These are phyloP conservation scores for Astrothelium macrocarpum DNA, from an alignment of 495 filamentous ascomycete genomes.

Conservation along the genomic window DNA sequence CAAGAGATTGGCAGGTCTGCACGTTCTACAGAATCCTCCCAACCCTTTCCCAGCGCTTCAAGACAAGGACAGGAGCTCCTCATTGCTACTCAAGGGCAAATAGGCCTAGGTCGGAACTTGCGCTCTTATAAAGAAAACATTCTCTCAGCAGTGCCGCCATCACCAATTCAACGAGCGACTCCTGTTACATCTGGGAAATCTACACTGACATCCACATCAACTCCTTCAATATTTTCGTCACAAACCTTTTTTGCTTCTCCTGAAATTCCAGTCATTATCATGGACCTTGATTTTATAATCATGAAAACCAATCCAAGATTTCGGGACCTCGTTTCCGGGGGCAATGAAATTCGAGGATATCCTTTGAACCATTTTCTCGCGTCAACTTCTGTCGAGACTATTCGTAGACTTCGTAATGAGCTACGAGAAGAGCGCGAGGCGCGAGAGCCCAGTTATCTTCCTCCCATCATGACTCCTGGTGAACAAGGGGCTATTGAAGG, in stretches of 20 bases:
- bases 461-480: constrained; percentile 29
- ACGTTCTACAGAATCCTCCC: neutral
- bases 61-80: neutral
- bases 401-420: constrained; percentile 25
- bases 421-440: constrained; percentile 31
- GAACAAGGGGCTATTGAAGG: constrained; percentile 21
- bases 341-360: constrained; percentile 23
- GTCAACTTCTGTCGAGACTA: constrained; percentile 11
- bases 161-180: neutral
- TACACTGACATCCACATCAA: neutral
- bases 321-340: constrained; percentile 22
- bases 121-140: neutral
- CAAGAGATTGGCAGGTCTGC: constrained; percentile 30
- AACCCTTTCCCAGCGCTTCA: neutral
- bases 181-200: neutral
- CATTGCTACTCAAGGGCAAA: neutral
- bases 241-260: neutral
- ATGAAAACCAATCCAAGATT: constrained; percentile 30
- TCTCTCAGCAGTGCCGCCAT: neutral
- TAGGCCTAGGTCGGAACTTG: neutral
- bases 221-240: neutral
- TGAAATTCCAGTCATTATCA: constrained; percentile 20
- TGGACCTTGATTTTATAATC: constrained; percentile 33
- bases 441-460: constrained; percentile 34
- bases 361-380: constrained; percentile 20